Evolutionary conservation across 2,329 filamentous ascomycete genomes (phyloP), one percentile per base, ranked within the genome.

Genomic region (Curvularia lunata): DNA sequence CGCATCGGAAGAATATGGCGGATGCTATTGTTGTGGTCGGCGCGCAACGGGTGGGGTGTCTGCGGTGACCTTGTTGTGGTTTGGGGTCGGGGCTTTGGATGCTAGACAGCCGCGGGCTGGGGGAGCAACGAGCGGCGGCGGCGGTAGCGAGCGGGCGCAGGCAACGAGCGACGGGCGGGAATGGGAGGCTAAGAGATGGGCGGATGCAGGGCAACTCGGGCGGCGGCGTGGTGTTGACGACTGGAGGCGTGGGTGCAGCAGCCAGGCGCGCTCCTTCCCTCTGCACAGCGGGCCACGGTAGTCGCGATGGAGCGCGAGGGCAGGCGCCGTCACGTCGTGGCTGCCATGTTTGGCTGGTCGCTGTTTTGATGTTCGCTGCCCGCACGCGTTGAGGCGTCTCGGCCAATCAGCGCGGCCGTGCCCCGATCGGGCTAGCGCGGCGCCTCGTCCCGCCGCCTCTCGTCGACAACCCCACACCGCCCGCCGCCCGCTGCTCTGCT

Each of bases 311-410:
- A 55, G 62, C 54, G 56, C 52, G 58, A 59, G 52, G 48, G 53
- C 61, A 58, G 42, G 57, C 48, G 52, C 54, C 54, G 57, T 61
- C 62, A 55, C 57, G 61, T 59, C 56, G 61, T 58, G 52, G 52
- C 56, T 62, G 49, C 58, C 46, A 59, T 68, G 64, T 71, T 67
- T 68, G 62, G 64, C 58, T 62, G 62, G 63, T 65, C 63, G 64
- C 63, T 71, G 69, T 69, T 70, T 66, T 71, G 70, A 56, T 62
- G 45, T 49, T 54, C 58, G 27, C 27, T 30, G 27, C 58, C 54
- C 52, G 52, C 55, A 59, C 65, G 62, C 65, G 65, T 58, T 54
- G 55, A 38, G 19, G 27, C 52, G 46, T 41, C 63, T 62, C 32
- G 13, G 50, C 66, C 69, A 68, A 67, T 63, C 59, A 65, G n/a